A percentile compares a stretch with the other conserved stretches of the same genome.
These are phyloP conservation scores for Quercus lobata DNA, from an alignment of 331 rosid genomes.

Conservation along the genomic window DNA sequence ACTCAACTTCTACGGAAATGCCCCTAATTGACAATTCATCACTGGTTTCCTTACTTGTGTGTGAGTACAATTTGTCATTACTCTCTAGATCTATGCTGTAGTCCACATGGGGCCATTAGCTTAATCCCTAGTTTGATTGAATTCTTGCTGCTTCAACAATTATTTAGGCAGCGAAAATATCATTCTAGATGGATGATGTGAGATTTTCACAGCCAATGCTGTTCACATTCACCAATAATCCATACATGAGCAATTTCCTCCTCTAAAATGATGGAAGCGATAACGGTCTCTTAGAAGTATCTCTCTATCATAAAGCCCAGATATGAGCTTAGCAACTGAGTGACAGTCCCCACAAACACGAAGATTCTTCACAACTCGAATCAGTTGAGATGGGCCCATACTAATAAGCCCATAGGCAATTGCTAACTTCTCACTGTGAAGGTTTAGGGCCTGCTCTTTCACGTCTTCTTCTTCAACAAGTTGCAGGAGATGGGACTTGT, in stretches of 20 bases:
- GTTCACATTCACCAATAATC: conserved; percentile 45
- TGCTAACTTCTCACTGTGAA: conserved; percentile 63
- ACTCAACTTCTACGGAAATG: not conserved
- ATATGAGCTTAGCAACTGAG: conserved; percentile 54
- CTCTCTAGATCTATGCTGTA: not conserved
- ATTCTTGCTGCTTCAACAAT: not conserved
- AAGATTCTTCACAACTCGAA: conserved; percentile 63
- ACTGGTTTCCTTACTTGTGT: not conserved
- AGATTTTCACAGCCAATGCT: not conserved
- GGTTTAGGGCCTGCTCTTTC: conserved; percentile 46
- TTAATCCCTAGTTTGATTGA: not conserved
- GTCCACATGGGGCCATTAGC: not conserved
- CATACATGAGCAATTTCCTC: conserved; percentile 55
- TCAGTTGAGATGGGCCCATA: conserved; percentile 42
- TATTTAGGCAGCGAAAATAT: not conserved
- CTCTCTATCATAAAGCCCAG: conserved; percentile 42
- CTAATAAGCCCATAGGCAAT: conserved; percentile 57
- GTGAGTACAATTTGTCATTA: not conserved
- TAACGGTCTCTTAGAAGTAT: conserved; percentile 59
- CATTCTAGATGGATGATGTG: not conserved
- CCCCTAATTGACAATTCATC: not conserved
- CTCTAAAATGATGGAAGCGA: conserved; percentile 60
- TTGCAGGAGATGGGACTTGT: conserved; percentile 48
- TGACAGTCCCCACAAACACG: conserved; percentile 64
- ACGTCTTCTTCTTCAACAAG: conserved; percentile 52